Base-by-base conservation (phyloP, 768 basidiomycete species). In the Suillus occidentalis region DNA sequence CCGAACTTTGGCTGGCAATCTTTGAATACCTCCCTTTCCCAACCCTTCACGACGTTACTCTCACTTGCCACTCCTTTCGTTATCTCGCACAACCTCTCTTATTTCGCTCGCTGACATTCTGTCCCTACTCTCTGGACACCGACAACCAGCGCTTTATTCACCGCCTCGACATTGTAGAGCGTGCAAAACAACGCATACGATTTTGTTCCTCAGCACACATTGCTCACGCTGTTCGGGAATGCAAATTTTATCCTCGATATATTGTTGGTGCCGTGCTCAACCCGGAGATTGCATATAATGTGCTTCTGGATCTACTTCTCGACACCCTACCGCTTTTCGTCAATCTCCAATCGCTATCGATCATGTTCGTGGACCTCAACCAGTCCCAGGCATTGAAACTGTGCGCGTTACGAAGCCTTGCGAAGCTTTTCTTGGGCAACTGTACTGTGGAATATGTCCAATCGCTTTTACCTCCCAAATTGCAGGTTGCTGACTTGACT, bases 41-140 rank as follows among this genome's bases (percentile, higher is more conserved):
- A 34, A 12, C 28, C 6, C 25, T 64, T 36, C 63, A 28, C 10
- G 42, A 63, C 13, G 61, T 64, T 31, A 6, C 61, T 25, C 59
- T 64, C 36, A 64, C 63, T 22, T 64, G 63, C 36, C 63, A 49
- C 4, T 43, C 42, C 18, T 64, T 64, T 34, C 63, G 63, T 43
- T 13, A 47, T 34, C 60, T 64, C 14, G 63, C 63, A 2, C 63
- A 64, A 25, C 63, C 63, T 22, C 47, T 63, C 20, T 20, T 64
- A 34, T 64, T 64, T 62, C 60, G 25, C 60, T 64, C 61, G 2
- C 36, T 64, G 43, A 31, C 61, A 43, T 64, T 64, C 34, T 62
- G 60, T 62, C 61, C 63, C 31, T 64, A 62, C 63, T 62, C 59
- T n/a, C 12, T 64, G 42, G 63, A 63, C 61, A 39, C 10, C 18